A percentile compares a stretch with the other conserved stretches of the same genome.
Evolutionary conservation across 2,329 filamentous ascomycete genomes (phyloP).

Genomic region (Penicillium sp.): DNA sequence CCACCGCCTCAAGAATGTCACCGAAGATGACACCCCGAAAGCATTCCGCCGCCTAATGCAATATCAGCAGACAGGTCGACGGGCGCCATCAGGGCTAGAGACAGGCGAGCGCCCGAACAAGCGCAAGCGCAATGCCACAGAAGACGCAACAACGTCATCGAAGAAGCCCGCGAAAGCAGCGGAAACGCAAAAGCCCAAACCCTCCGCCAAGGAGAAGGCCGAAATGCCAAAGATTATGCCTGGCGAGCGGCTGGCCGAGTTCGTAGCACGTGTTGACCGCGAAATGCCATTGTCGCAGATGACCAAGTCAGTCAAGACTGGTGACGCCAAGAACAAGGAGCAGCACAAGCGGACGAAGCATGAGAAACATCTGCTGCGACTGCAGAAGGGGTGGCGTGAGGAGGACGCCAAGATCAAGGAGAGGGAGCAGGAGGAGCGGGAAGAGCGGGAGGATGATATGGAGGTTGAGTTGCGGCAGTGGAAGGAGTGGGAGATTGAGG

Average conservation of each 20-base stretch:
- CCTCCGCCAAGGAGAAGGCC: conserved; percentile 16
- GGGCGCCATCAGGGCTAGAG: conserved; percentile 64
- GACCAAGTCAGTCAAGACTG: conserved; percentile 52
- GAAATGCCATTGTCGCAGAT: conserved; percentile 75
- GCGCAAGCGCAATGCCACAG: conserved; percentile 43
- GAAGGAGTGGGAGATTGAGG: conserved; percentile 61
- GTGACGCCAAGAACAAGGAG: conserved; percentile 43
- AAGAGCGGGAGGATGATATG: conserved; percentile 63
- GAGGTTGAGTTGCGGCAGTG: conserved; percentile 64
- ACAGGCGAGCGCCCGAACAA: conserved; percentile 52
- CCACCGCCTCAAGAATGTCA: conserved; percentile 34
- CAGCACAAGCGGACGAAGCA: conserved; percentile 70
- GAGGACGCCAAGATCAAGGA: conserved; percentile 61
- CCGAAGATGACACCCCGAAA: conserved; percentile 77
- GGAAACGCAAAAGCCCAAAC: conserved; percentile 6
- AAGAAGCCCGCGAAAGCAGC: conserved; percentile 15
- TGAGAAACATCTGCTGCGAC: conserved; percentile 70
- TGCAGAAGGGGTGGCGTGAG: conserved; percentile 60
- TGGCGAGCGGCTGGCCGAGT: conserved; percentile 80
- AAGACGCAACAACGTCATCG: conserved; percentile 8
- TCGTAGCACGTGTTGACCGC: conserved; percentile 78
- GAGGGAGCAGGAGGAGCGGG: conserved; percentile 74
- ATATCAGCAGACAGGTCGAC: conserved; percentile 57
- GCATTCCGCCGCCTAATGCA: conserved; percentile 86
- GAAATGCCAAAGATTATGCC: conserved; percentile 69